Conservation (phyloP, 2,329 filamentous ascomycete species). For the Aphanoascus verrucosus region DNA sequence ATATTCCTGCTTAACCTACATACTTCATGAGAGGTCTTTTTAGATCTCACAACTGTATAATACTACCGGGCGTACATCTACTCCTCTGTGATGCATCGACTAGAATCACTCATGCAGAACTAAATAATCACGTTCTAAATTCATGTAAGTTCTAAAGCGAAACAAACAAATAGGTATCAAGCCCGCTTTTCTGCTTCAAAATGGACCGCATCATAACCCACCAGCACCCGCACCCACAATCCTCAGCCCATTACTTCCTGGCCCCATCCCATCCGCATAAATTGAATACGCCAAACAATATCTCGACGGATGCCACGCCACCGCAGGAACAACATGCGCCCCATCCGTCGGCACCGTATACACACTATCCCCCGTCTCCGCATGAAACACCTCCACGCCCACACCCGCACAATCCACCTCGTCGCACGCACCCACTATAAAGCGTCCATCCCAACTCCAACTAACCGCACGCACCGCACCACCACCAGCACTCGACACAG, state of each 20-base stretch:
- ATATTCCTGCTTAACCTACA: too few species aligned
- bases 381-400: conserved; percentile 42
- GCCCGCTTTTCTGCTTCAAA: background rate
- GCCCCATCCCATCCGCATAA: conserved; percentile 33
- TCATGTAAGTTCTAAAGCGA: too few species aligned
- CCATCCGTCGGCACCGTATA: conserved; percentile 35
- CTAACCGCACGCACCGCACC: conserved; percentile 39
- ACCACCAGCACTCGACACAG: conserved; percentile 35
- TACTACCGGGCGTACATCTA: too few species aligned
- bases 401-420: conserved; percentile 35
- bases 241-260: conserved; percentile 34
- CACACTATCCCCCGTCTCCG: conserved; percentile 40
- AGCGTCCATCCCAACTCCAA: conserved; percentile 43
- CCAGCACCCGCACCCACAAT: conserved; percentile 40
- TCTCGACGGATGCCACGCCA: conserved; percentile 41
- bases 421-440: conserved; percentile 39
- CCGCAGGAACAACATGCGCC: conserved; percentile 34
- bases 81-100: too few species aligned
- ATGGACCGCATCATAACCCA: conserved; percentile 9
- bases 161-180: background rate
- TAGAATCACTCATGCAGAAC: too few species aligned
- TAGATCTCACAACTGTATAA: too few species aligned
- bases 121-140: too few species aligned
- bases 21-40: too few species aligned
- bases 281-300: conserved; percentile 42